These are phyloP conservation scores for Cochlearia excelsa DNA, from an alignment of 345 rosid genomes.

Conservation along the genomic window DNA sequence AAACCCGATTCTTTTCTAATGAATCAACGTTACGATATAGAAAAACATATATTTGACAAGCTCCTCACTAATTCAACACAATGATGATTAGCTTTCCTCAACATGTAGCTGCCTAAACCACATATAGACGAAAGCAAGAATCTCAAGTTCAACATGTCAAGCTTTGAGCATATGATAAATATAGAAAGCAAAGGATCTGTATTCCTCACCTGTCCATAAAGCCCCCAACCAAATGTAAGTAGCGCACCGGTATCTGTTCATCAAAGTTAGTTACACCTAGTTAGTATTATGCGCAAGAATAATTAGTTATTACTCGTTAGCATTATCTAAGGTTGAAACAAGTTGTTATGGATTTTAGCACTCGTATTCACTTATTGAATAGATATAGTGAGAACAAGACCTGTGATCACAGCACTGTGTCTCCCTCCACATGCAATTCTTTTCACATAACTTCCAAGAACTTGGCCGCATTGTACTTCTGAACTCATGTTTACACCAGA, in stretches of 20 bases:
- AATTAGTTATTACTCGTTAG: no score
- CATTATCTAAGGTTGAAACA: not conserved
- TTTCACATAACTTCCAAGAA: conserved; percentile 83
- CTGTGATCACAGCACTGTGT: conserved; percentile 92
- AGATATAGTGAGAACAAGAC: conserved; percentile 35
- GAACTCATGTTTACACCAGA: conserved; percentile 54
- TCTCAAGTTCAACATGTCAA: conserved; percentile 6
- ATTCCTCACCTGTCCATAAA: conserved; percentile 91
- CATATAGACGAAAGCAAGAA: conserved; percentile 8
- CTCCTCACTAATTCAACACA: conserved; percentile 13
- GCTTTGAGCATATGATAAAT: conserved; percentile 9
- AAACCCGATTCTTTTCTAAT: conserved; percentile 5
- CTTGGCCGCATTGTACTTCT: conserved; percentile 55
- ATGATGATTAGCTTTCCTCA: conserved; percentile 8
- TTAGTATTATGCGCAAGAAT: not conserved
- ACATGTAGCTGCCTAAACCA: conserved; percentile 3
- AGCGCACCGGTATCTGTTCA: conserved; percentile 89
- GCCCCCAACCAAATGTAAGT: conserved; percentile 99
- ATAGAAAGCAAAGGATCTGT: conserved; percentile 18
- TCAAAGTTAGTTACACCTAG: conserved; percentile 14
- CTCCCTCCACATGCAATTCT: conserved; percentile 94
- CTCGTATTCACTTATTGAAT: not conserved
- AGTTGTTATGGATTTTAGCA: not conserved
- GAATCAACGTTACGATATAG: conserved; percentile 3
- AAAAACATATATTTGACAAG: not conserved